phyloP scores from a whole-genome alignment of 2,329 filamentous ascomycete genomes.

The Neofusicoccum laricinum region DNA sequence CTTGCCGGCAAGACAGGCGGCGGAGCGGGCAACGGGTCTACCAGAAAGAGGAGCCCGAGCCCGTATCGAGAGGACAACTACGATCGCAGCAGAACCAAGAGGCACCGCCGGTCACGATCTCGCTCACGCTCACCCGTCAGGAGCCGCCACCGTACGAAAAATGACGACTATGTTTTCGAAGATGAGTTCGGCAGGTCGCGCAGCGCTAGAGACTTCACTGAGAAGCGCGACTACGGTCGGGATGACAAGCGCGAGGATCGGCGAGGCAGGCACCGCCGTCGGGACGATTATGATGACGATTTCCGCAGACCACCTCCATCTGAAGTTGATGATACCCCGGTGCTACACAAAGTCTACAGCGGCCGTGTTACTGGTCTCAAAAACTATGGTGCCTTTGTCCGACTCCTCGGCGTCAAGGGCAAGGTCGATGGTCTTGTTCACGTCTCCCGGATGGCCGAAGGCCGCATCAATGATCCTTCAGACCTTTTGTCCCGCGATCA shows the following conservation, averaged over 20 bases:
- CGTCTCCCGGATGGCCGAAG: constrained; percentile 81
- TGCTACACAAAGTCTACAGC: constrained; percentile 83
- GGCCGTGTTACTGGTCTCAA: constrained; percentile 90
- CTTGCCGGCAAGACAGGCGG: constrained; percentile 66
- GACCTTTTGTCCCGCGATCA: constrained; percentile 81
- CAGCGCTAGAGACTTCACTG: constrained; percentile 33
- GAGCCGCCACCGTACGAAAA: constrained; percentile 39
- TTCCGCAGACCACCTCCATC: constrained; percentile 65
- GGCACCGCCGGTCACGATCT: constrained; percentile 48
- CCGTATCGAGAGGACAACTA: constrained; percentile 48
- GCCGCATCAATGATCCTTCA: constrained; percentile 86
- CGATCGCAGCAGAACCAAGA: constrained; percentile 42
- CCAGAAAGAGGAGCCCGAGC: constrained; percentile 60
- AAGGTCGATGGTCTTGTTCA: constrained; percentile 93
- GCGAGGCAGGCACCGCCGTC: constrained; percentile 42
- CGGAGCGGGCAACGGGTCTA: constrained; percentile 43
- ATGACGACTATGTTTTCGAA: constrained; percentile 54
- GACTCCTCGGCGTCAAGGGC: constrained; percentile 79
- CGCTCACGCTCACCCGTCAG: constrained; percentile 38
- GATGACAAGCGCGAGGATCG: constrained; percentile 9
- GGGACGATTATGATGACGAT: constrained; percentile 48
- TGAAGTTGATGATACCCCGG: constrained; percentile 77
- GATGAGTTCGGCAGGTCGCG: constrained; percentile 57
- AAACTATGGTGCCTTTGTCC: constrained; percentile 94
- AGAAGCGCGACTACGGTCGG: constrained; percentile 28